phyloP scores from a whole-genome alignment of 352 stramenopile species.

The Phytophthora ramorum region DNA sequence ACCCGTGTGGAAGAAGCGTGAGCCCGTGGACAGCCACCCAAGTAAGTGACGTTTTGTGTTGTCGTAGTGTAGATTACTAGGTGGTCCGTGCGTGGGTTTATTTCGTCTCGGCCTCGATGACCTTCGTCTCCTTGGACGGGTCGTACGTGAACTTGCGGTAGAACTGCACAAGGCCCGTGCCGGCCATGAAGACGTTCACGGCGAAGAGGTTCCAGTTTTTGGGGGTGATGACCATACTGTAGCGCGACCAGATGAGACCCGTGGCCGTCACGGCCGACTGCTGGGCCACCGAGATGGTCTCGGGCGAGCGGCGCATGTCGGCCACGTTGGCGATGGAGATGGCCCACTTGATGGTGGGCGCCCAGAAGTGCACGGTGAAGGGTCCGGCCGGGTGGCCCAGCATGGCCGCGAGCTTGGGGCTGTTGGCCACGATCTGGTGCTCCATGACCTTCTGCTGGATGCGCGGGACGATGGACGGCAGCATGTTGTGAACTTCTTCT shows the following conservation, averaged over 20 bases:
- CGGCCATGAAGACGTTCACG: conserved; percentile 90
- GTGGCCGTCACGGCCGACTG: conserved; percentile 80
- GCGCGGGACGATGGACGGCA: conserved; percentile 72
- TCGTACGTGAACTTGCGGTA: conserved; percentile 79
- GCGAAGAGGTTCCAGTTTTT: conserved; percentile 92
- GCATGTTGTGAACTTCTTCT: conserved; percentile 29
- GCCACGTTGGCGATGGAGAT: conserved; percentile 88
- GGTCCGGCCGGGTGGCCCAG: conserved; percentile 84
- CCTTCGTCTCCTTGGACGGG: conserved; percentile 10
- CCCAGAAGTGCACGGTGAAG: conserved; percentile 93
- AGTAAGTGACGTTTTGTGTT: conserved; percentile 3
- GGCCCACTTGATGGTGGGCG: conserved; percentile 88
- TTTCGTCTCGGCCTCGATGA: conserved; percentile 6
- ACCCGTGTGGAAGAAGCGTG: no score
- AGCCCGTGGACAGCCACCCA: no score
- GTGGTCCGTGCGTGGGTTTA: conserved; percentile 1
- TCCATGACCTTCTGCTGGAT: conserved; percentile 75
- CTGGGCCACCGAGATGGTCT: conserved; percentile 85
- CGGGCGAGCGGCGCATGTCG: conserved; percentile 81
- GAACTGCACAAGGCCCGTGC: conserved; percentile 83
- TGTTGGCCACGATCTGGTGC: conserved; percentile 64
- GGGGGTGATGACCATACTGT: conserved; percentile 87
- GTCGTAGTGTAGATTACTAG: conserved; percentile 17
- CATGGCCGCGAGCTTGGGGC: conserved; percentile 65
- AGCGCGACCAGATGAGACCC: conserved; percentile 92